These are phyloP conservation scores for Rhododendron williamsianum DNA, from an alignment of 148 eudicot genomes.

Conservation along the genomic window DNA sequence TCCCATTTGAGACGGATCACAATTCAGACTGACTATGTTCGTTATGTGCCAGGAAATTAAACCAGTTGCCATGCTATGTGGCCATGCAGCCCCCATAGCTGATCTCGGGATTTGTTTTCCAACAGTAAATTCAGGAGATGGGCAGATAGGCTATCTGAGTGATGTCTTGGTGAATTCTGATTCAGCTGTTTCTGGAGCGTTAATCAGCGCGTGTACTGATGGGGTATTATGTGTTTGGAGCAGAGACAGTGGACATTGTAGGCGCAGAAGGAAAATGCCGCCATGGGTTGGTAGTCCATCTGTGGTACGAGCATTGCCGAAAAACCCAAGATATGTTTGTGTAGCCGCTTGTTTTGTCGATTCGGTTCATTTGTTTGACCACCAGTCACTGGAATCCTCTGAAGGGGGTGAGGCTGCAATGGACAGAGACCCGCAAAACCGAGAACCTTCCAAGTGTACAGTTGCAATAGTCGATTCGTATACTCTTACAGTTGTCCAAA, in stretches of 20 bases:
- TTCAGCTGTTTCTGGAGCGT: conserved; percentile 44
- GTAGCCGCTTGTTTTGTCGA: conserved; percentile 52
- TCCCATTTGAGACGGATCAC: not conserved
- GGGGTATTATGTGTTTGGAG: conserved; percentile 96
- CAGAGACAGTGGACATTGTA: conserved; percentile 87
- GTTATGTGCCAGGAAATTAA: conserved; percentile 54
- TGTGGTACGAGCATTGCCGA: conserved; percentile 53
- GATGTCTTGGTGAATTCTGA: conserved; percentile 29
- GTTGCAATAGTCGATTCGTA: conserved; percentile 75
- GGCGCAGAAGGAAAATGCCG: conserved; percentile 86
- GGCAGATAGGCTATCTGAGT: conserved; percentile 29
- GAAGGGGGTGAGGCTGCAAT: conserved; percentile 35
- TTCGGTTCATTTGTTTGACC: conserved; percentile 29
- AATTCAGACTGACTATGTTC: conserved; percentile 4
- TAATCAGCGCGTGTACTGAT: conserved; percentile 86
- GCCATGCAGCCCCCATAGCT: conserved; percentile 82
- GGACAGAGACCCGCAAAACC: conserved; percentile 30
- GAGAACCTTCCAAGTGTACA: conserved; percentile 54
- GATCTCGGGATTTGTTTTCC: conserved; percentile 81
- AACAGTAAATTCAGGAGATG: conserved; percentile 43
- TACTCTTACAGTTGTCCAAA: conserved; percentile 70
- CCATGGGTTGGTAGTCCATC: conserved; percentile 92
- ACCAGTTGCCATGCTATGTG: conserved; percentile 85
- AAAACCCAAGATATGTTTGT: conserved; percentile 78
- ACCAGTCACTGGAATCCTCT: conserved; percentile 32